Percentiles rank a stretch among this genome's conserved stretches.
Conservation (phyloP, 805 yeast species). For the Ogataea chonburiensis region DNA sequence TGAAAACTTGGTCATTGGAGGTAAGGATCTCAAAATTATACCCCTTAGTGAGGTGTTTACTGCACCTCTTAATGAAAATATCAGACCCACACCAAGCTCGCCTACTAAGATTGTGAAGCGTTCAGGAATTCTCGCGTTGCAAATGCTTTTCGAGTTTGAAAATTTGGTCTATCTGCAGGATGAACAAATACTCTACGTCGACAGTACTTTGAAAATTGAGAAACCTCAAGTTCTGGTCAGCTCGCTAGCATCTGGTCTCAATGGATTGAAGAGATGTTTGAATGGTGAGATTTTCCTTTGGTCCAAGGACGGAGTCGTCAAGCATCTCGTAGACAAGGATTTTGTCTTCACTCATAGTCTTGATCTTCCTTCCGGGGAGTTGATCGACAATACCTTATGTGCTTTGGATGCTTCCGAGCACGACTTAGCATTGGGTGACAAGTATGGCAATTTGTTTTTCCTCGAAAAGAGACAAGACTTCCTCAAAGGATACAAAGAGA, state of each 20-base stretch:
- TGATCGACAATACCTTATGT: slow-evolving; percentile 41
- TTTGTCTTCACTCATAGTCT: slow-evolving; percentile 13
- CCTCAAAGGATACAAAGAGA: slow-evolving; percentile 24
- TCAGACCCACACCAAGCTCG: slow-evolving; percentile 28
- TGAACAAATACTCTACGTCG: slow-evolving; percentile 37
- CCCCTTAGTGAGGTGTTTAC: slow-evolving; percentile 20
- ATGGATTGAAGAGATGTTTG: slow-evolving; percentile 38
- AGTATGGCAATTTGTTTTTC: slow-evolving; percentile 42
- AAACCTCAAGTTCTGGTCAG: slow-evolving; percentile 30
- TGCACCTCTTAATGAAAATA: slow-evolving; percentile 8
- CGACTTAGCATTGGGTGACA: slow-evolving; percentile 46
- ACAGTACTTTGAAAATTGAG: slow-evolving; percentile 18
- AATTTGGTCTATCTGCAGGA: slow-evolving; percentile 36
- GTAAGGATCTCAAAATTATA: slow-evolving; percentile 12
- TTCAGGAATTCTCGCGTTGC: slow-evolving; percentile 34
- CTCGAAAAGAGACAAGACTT: slow-evolving; percentile 23
- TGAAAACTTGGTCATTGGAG: slow-evolving; percentile 22
- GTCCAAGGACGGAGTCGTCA: slow-evolving; percentile 44
- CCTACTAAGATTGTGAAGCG: slow-evolving; percentile 29
- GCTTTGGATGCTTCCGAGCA: slow-evolving; percentile 38
- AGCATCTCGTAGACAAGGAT: slow-evolving; percentile 23
- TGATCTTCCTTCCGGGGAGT: slow-evolving; percentile 31
- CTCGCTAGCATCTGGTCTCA: slow-evolving; percentile 38
- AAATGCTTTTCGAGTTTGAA: slow-evolving; percentile 27
- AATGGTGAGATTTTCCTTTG: slow-evolving; percentile 37